These are phyloP conservation scores for Gymnopus androsaceus DNA, from an alignment of 1,284 basidiomycete species.

Conservation along the genomic window DNA sequence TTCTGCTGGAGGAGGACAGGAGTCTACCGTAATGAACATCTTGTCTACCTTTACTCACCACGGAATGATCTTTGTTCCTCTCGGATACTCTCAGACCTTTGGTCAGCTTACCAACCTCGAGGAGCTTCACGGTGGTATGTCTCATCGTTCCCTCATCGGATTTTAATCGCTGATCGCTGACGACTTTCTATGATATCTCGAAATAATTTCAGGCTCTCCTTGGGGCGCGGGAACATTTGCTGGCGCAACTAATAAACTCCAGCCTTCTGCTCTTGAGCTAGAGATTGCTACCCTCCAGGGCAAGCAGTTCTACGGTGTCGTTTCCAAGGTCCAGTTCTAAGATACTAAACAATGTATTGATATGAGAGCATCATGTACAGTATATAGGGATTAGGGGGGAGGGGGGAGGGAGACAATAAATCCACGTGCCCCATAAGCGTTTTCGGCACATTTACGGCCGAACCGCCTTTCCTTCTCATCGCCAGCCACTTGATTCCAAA, in stretches of 20 bases:
- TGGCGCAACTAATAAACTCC: slow-evolving; percentile 60
- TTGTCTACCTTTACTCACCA: slow-evolving; percentile 82
- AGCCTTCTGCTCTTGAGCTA: slow-evolving; percentile 64
- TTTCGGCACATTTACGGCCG: no score
- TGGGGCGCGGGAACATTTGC: slow-evolving; percentile 79
- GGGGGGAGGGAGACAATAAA: no score
- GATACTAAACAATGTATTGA: no score
- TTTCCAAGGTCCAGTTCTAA: slow-evolving; percentile 14
- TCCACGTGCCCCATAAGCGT: no score
- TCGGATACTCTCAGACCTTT: slow-evolving; percentile 71
- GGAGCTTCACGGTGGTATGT: slow-evolving; percentile 73
- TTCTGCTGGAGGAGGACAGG: slow-evolving; percentile 72
- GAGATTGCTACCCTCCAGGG: slow-evolving; percentile 28
- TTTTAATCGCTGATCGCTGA: neutral
- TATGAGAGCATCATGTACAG: no score
- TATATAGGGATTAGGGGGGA: no score
- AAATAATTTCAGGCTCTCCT: slow-evolving; percentile 57
- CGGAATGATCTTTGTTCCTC: slow-evolving; percentile 77
- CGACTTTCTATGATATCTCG: no score
- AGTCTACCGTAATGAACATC: slow-evolving; percentile 64
- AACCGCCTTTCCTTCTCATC: no score
- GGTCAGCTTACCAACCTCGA: slow-evolving; percentile 58
- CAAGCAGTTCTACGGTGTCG: slow-evolving; percentile 8
- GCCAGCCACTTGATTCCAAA: no score
- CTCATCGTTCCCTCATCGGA: neutral